Evolutionary conservation across 2,329 filamentous ascomycete genomes (phyloP), one percentile per base, ranked within the genome.

Genomic region (Mycocentrospora acerina): DNA sequence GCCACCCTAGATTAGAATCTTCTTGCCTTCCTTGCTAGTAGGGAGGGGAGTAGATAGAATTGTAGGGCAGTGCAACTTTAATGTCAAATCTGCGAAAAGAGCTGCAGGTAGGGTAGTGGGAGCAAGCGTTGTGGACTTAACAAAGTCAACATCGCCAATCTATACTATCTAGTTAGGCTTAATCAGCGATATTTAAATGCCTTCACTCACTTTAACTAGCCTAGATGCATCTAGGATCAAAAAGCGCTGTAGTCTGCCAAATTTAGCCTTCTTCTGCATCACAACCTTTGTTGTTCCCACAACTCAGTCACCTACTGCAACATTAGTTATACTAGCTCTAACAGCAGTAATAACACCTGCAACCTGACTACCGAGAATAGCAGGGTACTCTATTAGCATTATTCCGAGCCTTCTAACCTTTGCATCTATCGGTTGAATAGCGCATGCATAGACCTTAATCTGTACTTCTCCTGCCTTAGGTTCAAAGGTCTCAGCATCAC

Each of bases 1-100:
- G 18, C 70, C 71, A 18, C 69, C 71, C 68, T 69, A 75, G 11
- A 75, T 57, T 4, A 76, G 54, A 4, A 76, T 50, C 18, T 57
- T 67, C 48, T 56, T 60, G 3, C 47, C 51, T 15, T 53, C 33
- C 6, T 55, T 47, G n/a, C 27, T 40, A 2, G 40, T 40, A 1
- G 46, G 50, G 4, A 54, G 44, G n/a, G 42, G 36, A 4, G 37
- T 39, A 3, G 44, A 32, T 10, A 48, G 53, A 15, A 57, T 37
- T 3, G 48, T 44, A 4, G 54, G 53, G 7, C 39, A 39, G 18
- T 46, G 42, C 42, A 50, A 30, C 8, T 49, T 43, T 16, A 52
- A 41, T 4, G 42, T 37, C 11, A 29, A 27, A 2, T 15, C 14
- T 11, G 36, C 40, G 9, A 61, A 53, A 4, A 52, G 48, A 7